Evolutionary conservation across 2,329 filamentous ascomycete species (phyloP).

Genomic region (Paracoccidioides lutzii): DNA sequence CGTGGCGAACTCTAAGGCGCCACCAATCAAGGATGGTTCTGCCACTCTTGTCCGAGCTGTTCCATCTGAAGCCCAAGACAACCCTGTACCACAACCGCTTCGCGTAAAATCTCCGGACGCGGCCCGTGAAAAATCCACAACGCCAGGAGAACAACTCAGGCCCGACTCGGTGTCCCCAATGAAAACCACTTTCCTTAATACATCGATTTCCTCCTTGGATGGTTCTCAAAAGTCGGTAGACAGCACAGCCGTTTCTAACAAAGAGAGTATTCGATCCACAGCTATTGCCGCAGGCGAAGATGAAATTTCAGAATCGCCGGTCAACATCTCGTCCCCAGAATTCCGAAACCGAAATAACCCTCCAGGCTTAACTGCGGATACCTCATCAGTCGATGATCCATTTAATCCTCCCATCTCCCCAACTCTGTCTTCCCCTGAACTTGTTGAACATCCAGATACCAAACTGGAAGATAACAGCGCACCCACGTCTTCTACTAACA

Average conservation of each 20-base stretch:
- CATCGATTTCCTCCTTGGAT: conserved; percentile 4
- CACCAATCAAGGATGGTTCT: conserved; percentile 13
- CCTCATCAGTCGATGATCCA: conserved; percentile 31
- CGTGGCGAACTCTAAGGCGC: conserved; percentile 14
- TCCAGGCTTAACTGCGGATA: conserved; percentile 57
- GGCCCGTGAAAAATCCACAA: background rate
- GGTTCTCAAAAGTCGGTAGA: conserved; percentile 14
- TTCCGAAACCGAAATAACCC: conserved; percentile 31
- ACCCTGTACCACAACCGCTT: conserved; percentile 14
- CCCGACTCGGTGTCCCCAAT: conserved; percentile 4
- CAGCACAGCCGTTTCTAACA: conserved; percentile 2
- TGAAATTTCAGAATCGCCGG: conserved; percentile 53
- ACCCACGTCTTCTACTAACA: conserved; percentile 43
- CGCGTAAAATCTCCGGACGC: conserved; percentile 12
- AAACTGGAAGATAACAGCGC: conserved; percentile 33
- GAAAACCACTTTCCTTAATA: conserved; percentile 5
- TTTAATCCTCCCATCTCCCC: conserved; percentile 45
- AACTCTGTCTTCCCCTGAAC: conserved; percentile 35
- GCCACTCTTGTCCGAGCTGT: conserved; percentile 25
- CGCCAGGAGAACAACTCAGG: background rate
- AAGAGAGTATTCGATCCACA: background rate
- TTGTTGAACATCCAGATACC: conserved; percentile 16
- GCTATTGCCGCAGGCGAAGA: conserved; percentile 11
- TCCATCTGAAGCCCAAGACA: conserved; percentile 20
- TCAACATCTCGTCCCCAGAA: conserved; percentile 49